These are phyloP conservation scores for Panicum virgatum DNA, from an alignment of 202 grass and related monocot genomes.

Conservation along the genomic window DNA sequence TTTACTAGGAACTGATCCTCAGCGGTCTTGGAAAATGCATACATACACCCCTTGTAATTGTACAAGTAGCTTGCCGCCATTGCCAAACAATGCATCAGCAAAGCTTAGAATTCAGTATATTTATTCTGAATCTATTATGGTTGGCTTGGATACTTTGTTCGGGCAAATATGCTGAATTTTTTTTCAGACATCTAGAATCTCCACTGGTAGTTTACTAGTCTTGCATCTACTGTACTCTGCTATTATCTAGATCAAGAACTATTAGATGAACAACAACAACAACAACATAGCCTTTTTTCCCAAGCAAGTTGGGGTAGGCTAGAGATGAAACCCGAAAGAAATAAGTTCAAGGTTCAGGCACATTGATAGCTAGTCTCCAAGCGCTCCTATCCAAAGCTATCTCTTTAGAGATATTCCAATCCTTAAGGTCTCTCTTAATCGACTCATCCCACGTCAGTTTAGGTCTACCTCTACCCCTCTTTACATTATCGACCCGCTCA, in stretches of 20 bases:
- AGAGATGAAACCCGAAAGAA: no score
- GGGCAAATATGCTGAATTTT: not conserved
- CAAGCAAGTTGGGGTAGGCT: no score
- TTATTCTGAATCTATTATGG: not conserved
- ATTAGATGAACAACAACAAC: not conserved
- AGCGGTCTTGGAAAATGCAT: not conserved
- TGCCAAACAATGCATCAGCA: not conserved
- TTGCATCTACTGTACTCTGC: not conserved
- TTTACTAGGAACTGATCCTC: not conserved
- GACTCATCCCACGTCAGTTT: no score
- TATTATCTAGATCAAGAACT: not conserved
- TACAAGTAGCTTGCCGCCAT: not conserved
- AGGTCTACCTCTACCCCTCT: no score
- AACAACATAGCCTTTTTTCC: no score
- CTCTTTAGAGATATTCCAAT: no score
- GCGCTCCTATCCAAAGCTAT: no score
- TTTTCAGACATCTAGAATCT: not conserved
- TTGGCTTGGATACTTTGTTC: not conserved
- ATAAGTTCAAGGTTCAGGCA: no score
- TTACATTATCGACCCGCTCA: no score
- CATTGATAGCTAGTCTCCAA: no score
- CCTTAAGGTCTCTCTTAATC: no score
- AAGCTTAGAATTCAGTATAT: not conserved
- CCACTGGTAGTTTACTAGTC: not conserved
- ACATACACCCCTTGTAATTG: not conserved